Evolutionary conservation across 2,329 filamentous ascomycete genomes (phyloP).

Genomic region (Harringtonia aguacate): DNA sequence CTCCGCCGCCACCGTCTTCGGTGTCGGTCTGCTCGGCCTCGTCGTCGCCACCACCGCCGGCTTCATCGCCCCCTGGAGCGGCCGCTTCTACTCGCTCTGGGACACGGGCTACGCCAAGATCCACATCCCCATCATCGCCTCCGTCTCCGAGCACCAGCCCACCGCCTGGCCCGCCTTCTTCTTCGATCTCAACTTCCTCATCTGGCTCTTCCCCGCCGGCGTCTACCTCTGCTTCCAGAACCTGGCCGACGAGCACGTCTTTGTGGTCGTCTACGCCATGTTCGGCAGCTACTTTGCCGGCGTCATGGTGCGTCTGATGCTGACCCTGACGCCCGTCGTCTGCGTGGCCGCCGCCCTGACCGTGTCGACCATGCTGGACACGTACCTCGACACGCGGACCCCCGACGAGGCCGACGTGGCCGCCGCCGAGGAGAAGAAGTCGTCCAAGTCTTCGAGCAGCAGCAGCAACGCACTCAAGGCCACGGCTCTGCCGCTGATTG

Average conservation of each 20-base stretch:
- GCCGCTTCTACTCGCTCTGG: conserved; percentile 98
- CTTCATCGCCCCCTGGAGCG: conserved; percentile 93
- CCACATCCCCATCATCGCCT: conserved; percentile 98
- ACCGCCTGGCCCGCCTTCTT: conserved; percentile 99
- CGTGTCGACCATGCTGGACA: conserved; percentile 78
- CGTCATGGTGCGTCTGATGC: conserved; percentile 98
- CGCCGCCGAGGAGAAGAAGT: conserved; percentile 40
- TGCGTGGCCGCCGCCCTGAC: conserved; percentile 89
- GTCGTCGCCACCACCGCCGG: conserved; percentile 72
- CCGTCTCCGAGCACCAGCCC: conserved; percentile 98
- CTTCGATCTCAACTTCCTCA: conserved; percentile 95
- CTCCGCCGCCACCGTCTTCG: conserved; percentile 64
- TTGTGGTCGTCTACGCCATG: conserved; percentile 93
- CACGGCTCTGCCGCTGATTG: conserved; percentile 62
- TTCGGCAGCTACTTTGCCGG: conserved; percentile 96
- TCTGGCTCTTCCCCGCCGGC: conserved; percentile 76
- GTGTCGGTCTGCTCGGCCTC: conserved; percentile 68
- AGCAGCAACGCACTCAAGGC: conserved; percentile 50
- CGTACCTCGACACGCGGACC: conserved; percentile 59
- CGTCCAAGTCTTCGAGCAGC: no score
- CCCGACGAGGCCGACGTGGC: conserved; percentile 42
- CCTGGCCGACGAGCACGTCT: conserved; percentile 92
- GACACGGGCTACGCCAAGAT: conserved; percentile 98
- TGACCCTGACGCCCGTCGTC: conserved; percentile 91
- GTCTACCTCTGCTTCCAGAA: conserved; percentile 97